phyloP scores from a whole-genome alignment of 2,329 filamentous ascomycete species.

The Penicillium sp. region DNA sequence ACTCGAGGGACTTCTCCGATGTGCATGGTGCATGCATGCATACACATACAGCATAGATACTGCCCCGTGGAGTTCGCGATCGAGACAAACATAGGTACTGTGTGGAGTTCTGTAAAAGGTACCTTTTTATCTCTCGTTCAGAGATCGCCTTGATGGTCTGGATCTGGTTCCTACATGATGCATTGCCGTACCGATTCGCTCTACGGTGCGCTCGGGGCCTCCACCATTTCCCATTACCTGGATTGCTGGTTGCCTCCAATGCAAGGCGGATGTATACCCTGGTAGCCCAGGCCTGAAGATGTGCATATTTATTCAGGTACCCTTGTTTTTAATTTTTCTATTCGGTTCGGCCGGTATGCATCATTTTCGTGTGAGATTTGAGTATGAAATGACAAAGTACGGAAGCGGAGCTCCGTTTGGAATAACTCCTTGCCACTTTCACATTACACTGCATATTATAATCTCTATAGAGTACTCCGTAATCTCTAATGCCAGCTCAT shows the following conservation, averaged over 20 bases:
- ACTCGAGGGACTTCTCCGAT: constrained; percentile 12
- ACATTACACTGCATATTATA: not conserved
- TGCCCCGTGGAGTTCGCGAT: constrained; percentile 19
- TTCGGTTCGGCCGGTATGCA: constrained; percentile 7
- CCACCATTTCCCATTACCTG: constrained; percentile 20
- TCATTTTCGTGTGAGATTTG: constrained; percentile 1
- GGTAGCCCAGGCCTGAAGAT: not conserved
- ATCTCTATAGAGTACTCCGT: not conserved
- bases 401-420: not conserved
- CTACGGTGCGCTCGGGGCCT: constrained; percentile 3
- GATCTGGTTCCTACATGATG: constrained; percentile 1
- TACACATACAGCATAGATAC: constrained; percentile 1
- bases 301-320: constrained; percentile 23
- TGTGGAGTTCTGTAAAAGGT: not conserved
- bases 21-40: constrained; percentile 5
- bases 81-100: constrained; percentile 10
- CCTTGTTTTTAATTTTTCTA: constrained; percentile 3
- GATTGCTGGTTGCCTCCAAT: constrained; percentile 22
- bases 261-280: constrained; percentile 24
- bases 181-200: not conserved
- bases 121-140: not conserved
- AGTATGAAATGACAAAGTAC: not conserved
- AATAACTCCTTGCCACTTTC: not conserved
- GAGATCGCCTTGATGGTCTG: not conserved
- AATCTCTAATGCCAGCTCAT: not conserved